These are phyloP conservation scores for Pelagophyceae sp. DNA, from an alignment of 352 stramenopile species.

Conservation along the genomic window DNA sequence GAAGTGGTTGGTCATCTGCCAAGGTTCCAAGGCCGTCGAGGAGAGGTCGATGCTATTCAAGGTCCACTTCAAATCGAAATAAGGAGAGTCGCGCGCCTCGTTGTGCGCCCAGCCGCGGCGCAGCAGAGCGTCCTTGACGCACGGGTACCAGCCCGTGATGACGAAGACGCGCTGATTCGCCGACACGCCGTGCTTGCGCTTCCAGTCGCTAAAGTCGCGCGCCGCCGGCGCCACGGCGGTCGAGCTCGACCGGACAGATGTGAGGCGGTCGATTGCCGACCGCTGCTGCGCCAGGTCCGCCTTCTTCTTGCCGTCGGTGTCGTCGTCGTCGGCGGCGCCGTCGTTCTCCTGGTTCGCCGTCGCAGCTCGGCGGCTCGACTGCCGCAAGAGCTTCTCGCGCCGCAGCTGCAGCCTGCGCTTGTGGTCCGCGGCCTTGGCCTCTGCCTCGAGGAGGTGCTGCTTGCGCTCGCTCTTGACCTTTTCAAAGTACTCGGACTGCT, in stretches of 20 bases:
- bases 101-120: conserved; percentile 77
- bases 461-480: neutral
- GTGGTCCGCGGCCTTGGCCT: neutral
- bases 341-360: conserved; percentile 11
- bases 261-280: neutral
- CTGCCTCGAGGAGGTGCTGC: neutral
- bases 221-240: conserved; percentile 30
- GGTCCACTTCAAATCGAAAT: conserved; percentile 82
- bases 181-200: conserved; percentile 64
- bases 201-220: conserved; percentile 73
- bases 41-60: conserved; percentile 72
- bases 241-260: neutral
- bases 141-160: conserved; percentile 80
- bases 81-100: conserved; percentile 59
- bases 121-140: conserved; percentile 72
- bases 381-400: conserved; percentile 16
- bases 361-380: neutral
- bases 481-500: conserved; percentile 9
- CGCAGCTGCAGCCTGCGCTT: neutral
- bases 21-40: conserved; percentile 59
- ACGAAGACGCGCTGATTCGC: conserved; percentile 61
- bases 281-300: neutral
- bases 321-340: neutral
- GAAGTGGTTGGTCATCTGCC: conserved; percentile 80
- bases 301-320: neutral